These are phyloP conservation scores for sorghum (Sorghum bicolor) DNA, from an alignment of 176 grass and related monocot species.

Conservation along the genomic window Sorghum_bicolor_NCBIv3 NC_012872.2:65513001-65513500, in stretches of 20 bases:
- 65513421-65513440: neutral
- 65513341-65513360: constrained; percentile 94
- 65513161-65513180: neutral
- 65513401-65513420: neutral
- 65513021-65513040: too few relatives aligned
- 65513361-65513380: constrained; percentile 78
- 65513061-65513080: neutral
- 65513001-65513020: too few relatives aligned
- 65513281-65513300: constrained; percentile 79
- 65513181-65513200: neutral
- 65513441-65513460: neutral
- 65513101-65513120: neutral
- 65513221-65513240: constrained; percentile 86
- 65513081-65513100: neutral
- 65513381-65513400: constrained; percentile 67
- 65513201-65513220: constrained; percentile 66
- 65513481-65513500: neutral
- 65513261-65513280: constrained; percentile 73
- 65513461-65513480: neutral
- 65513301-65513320: constrained; percentile 73
- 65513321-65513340: constrained; percentile 94
- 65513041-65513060: neutral
- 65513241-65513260: constrained; percentile 71
- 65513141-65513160: constrained; percentile 24
- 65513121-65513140: constrained; percentile 23